Evolutionary conservation across 2,329 filamentous ascomycete species (phyloP).

Genomic region (Fusarium newnesense): DNA sequence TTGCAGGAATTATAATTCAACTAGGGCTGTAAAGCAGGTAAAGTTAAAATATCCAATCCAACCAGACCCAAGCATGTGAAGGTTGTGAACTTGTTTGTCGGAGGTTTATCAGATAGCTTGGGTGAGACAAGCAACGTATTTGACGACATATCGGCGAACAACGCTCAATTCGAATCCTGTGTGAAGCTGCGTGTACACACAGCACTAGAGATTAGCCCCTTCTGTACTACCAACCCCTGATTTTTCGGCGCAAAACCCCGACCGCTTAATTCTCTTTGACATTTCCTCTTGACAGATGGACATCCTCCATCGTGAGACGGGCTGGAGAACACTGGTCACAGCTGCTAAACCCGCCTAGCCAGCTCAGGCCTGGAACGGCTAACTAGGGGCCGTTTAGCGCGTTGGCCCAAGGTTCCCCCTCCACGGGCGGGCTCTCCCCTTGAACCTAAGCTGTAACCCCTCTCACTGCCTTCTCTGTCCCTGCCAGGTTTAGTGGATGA

Average conservation of each 20-base stretch:
- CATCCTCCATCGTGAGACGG: conserved; percentile 8
- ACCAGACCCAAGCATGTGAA: not conserved
- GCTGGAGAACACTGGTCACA: not conserved
- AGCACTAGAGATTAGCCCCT: conserved; percentile 6
- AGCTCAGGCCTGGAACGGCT: conserved; percentile 32
- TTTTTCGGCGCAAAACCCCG: not conserved
- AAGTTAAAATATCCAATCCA: not conserved
- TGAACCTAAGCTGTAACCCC: conserved; percentile 30
- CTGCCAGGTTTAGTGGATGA: conserved; percentile 33
- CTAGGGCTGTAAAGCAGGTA: not conserved
- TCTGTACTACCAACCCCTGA: conserved; percentile 19
- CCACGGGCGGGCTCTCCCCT: conserved; percentile 8
- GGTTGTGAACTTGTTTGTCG: not conserved
- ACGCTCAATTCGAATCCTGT: conserved; percentile 1
- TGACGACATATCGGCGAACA: not conserved
- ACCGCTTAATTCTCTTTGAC: not conserved
- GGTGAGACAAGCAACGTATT: not conserved
- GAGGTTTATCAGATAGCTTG: not conserved
- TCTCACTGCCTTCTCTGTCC: conserved; percentile 16
- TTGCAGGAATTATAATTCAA: not conserved
- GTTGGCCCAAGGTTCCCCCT: conserved; percentile 8
- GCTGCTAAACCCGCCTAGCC: conserved; percentile 19
- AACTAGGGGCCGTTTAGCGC: conserved; percentile 36
- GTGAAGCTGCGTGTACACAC: conserved; percentile 1
- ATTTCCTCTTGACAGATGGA: conserved; percentile 9